phyloP scores from a whole-genome alignment of 2,329 filamentous ascomycete species.

The Sporothrix globosa region DNA sequence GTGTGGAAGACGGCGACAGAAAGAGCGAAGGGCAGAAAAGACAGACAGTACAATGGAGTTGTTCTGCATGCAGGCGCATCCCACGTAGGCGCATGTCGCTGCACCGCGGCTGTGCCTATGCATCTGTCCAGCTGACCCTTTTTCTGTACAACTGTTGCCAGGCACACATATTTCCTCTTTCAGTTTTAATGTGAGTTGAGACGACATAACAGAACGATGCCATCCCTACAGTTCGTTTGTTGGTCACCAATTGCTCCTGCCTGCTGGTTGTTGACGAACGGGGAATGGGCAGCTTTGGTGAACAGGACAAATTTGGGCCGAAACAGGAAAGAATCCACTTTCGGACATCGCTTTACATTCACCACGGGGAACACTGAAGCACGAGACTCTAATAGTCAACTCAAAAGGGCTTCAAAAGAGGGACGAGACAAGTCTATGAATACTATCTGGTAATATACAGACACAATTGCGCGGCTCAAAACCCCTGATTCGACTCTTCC shows the following conservation, averaged over 20 bases:
- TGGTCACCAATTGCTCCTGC: neutral
- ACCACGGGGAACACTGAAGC: neutral
- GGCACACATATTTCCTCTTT: too few relatives aligned
- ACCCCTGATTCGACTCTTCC: neutral
- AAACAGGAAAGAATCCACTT: slow-evolving; percentile 17
- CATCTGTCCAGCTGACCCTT: neutral
- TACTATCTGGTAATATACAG: neutral
- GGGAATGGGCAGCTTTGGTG: neutral
- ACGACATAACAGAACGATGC: too few relatives aligned
- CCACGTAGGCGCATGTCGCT: slow-evolving; percentile 6
- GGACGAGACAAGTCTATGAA: neutral
- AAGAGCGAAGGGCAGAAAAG: slow-evolving; percentile 9
- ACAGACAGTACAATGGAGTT: neutral
- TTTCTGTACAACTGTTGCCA: neutral
- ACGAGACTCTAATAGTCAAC: neutral
- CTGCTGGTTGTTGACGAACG: neutral
- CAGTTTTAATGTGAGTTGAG: too few relatives aligned
- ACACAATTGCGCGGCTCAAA: neutral
- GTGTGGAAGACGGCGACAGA: neutral
- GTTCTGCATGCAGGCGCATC: slow-evolving; percentile 6
- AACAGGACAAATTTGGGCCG: slow-evolving; percentile 10
- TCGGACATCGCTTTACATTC: neutral
- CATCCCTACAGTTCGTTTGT: too few relatives aligned
- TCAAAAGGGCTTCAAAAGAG: neutral
- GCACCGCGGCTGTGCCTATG: neutral